phyloP scores from a whole-genome alignment of 805 yeast genomes.

The Candida montana region DNA sequence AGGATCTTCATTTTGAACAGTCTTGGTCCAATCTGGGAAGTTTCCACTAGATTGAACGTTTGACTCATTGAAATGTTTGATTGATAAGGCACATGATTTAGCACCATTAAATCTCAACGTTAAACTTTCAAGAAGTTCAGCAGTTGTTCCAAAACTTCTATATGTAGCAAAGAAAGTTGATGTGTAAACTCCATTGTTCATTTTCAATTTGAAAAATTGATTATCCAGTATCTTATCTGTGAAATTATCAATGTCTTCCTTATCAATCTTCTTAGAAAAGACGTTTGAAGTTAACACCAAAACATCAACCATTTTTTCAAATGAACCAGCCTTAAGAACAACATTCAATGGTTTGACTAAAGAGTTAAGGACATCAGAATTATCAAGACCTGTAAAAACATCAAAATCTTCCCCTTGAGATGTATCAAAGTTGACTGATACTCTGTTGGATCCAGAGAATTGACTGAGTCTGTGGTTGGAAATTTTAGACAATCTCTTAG shows the following conservation, averaged over 20 bases:
- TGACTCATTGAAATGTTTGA: constrained; percentile 28
- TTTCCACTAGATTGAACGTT: constrained; percentile 8
- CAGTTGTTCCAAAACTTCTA: constrained; percentile 59
- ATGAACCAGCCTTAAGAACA: constrained; percentile 60
- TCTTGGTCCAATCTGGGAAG: constrained; percentile 58
- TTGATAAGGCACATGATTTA: constrained; percentile 52
- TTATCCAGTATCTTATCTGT: constrained; percentile 32
- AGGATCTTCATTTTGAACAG: constrained; percentile 31
- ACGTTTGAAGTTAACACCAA: constrained; percentile 66
- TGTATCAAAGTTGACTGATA: constrained; percentile 25
- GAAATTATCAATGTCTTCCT: constrained; percentile 38
- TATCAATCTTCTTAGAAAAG: constrained; percentile 41
- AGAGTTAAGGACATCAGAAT: constrained; percentile 20
- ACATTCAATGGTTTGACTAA: constrained; percentile 32
- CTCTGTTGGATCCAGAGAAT: constrained; percentile 14
- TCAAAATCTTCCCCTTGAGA: constrained; percentile 27
- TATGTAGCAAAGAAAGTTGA: constrained; percentile 67
- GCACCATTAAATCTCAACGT: constrained; percentile 57
- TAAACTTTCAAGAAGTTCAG: constrained; percentile 45
- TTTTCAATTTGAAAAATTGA: constrained; percentile 41
- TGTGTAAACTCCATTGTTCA: constrained; percentile 62
- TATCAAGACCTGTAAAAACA: constrained; percentile 30
- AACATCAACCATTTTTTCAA: constrained; percentile 75
- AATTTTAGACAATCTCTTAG: constrained; percentile 35
- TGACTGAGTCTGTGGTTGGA: constrained; percentile 25